Evolutionary conservation across 2,329 filamentous ascomycete species (phyloP).

Genomic region (Parasarocladium wereldwijsianum): DNA sequence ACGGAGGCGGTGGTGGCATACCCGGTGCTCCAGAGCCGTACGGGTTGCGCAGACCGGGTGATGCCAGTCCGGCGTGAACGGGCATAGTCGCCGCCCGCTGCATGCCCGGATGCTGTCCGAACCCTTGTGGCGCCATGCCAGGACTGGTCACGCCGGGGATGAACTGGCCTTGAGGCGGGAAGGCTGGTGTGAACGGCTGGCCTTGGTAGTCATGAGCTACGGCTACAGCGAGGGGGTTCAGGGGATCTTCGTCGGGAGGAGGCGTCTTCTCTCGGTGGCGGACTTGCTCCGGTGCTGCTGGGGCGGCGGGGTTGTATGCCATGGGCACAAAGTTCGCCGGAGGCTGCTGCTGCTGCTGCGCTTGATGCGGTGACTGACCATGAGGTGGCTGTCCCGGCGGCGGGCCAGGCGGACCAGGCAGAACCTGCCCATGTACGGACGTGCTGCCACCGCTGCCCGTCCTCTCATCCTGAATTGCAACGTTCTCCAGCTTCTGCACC

Average conservation of each 20-base stretch:
- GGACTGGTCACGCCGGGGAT: slow-evolving; percentile 29
- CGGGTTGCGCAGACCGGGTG: slow-evolving; percentile 25
- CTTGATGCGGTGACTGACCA: slow-evolving; percentile 9
- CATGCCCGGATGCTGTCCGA: slow-evolving; percentile 29
- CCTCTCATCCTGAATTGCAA: slow-evolving; percentile 48
- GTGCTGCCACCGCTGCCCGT: slow-evolving; percentile 18
- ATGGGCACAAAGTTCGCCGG: slow-evolving; percentile 44
- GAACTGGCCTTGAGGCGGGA: slow-evolving; percentile 28
- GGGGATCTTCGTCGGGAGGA: slow-evolving; percentile 50
- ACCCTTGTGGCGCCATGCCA: slow-evolving; percentile 23
- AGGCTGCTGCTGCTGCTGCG: slow-evolving; percentile 10
- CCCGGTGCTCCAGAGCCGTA: slow-evolving; percentile 30
- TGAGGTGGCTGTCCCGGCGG: slow-evolving; percentile 10
- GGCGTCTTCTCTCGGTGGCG: slow-evolving; percentile 67
- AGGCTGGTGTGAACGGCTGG: slow-evolving; percentile 36
- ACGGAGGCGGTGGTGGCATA: slow-evolving; percentile 26
- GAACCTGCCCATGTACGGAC: slow-evolving; percentile 8
- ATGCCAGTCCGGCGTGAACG: slow-evolving; percentile 19
- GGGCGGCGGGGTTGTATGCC: slow-evolving; percentile 68
- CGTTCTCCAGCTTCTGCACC: slow-evolving; percentile 59
- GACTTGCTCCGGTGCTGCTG: slow-evolving; percentile 58
- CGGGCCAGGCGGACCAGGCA: slow-evolving; percentile 10
- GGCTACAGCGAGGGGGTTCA: slow-evolving; percentile 42
- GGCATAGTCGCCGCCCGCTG: slow-evolving; percentile 37
- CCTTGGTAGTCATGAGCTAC: slow-evolving; percentile 41